phyloP scores from a whole-genome alignment of 2,329 filamentous ascomycete species.

The Paecilomyces dactylethromorphus region DNA sequence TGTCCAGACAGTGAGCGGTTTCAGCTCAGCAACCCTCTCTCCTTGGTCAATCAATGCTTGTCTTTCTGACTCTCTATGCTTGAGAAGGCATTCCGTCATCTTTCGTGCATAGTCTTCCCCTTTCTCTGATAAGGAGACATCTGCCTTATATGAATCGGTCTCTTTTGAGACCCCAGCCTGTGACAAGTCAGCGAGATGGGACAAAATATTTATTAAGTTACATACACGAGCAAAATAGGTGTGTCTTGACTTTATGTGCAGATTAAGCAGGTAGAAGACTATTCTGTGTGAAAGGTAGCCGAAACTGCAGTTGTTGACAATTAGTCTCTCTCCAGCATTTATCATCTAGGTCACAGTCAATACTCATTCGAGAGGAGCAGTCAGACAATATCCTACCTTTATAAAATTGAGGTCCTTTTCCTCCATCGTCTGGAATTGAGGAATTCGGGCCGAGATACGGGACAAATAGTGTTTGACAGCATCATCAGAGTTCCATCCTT shows the following conservation, averaged over 20 bases:
- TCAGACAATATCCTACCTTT: constrained; percentile 48
- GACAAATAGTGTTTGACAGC: constrained; percentile 86
- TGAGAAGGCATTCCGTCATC: constrained; percentile 77
- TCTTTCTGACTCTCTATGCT: constrained; percentile 77
- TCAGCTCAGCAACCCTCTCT: constrained; percentile 61
- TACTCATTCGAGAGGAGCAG: neutral
- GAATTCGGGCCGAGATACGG: constrained; percentile 86
- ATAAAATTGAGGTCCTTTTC: constrained; percentile 93
- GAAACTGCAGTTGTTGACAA: constrained; percentile 95
- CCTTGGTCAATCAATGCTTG: constrained; percentile 62
- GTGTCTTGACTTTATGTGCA: constrained; percentile 91
- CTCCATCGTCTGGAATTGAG: constrained; percentile 93
- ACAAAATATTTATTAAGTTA: neutral
- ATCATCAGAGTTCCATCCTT: constrained; percentile 85
- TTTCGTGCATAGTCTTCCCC: constrained; percentile 75
- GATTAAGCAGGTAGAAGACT: constrained; percentile 94
- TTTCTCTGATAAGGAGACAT: constrained; percentile 74
- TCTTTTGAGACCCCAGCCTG: constrained; percentile 74
- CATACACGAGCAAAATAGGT: constrained; percentile 79
- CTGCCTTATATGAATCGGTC: constrained; percentile 85
- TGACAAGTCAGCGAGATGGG: constrained; percentile 9
- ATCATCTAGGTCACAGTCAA: constrained; percentile 60
- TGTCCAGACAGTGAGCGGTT: constrained; percentile 87
- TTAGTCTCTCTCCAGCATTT: constrained; percentile 86
- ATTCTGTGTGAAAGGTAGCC: constrained; percentile 95